Evolutionary conservation across 2,329 filamentous ascomycete species (phyloP).

Genomic region (Colletotrichum kahawae): DNA sequence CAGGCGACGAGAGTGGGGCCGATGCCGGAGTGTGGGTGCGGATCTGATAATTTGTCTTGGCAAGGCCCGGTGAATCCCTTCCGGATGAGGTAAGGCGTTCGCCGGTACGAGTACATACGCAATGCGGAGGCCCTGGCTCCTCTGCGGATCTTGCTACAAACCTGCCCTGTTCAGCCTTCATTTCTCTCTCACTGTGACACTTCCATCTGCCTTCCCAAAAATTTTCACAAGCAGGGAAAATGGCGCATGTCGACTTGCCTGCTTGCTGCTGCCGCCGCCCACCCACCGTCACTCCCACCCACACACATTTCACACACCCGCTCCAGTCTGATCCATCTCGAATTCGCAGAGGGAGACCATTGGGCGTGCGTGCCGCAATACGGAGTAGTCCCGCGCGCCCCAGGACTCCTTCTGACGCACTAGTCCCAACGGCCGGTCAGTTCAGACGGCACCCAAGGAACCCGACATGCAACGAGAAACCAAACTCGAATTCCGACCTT

Average conservation of each 20-base stretch:
- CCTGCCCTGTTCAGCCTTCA: background rate
- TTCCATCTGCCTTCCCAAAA: background rate
- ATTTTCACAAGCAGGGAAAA: slow-evolving; percentile 5
- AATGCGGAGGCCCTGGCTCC: background rate
- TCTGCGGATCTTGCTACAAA: slow-evolving; percentile 5
- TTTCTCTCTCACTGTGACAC: background rate
- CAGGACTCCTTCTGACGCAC: background rate
- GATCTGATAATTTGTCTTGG: slow-evolving; percentile 27
- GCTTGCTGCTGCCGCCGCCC: background rate
- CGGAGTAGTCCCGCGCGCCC: background rate
- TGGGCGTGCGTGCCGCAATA: background rate
- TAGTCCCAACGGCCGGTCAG: slow-evolving; percentile 5
- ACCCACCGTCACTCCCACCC: background rate
- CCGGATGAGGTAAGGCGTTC: background rate
- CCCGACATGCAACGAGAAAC: background rate
- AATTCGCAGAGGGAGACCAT: background rate
- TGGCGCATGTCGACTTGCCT: slow-evolving; percentile 12
- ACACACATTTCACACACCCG: background rate
- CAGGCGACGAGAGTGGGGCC: slow-evolving; percentile 11
- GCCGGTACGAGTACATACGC: background rate
- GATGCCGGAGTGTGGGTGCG: slow-evolving; percentile 12
- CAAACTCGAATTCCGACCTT: background rate
- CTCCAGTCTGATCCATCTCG: background rate
- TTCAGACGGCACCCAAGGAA: background rate
- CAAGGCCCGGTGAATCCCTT: background rate